phyloP scores from a whole-genome alignment of 495 filamentous ascomycete genomes.

The Glonium stellatum region DNA sequence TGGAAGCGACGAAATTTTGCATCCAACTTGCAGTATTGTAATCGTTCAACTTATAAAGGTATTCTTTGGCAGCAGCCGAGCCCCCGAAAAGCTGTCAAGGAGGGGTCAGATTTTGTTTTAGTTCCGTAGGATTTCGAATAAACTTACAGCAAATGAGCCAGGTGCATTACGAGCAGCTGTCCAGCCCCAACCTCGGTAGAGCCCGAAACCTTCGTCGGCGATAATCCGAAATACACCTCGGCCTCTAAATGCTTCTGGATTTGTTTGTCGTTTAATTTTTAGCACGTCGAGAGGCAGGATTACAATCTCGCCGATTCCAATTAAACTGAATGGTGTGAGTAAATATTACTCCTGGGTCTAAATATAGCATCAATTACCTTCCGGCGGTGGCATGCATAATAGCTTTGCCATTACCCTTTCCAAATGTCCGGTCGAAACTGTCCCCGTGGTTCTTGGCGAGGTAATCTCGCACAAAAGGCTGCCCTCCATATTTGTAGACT shows the following conservation, averaged over 20 bases:
- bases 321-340: conserved; percentile 52
- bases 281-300: conserved; percentile 92
- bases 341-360: not conserved
- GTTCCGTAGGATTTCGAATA: conserved; percentile 11
- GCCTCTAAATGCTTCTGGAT: conserved; percentile 94
- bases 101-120: conserved; percentile 13
- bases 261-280: conserved; percentile 99
- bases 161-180: conserved; percentile 96
- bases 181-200: conserved; percentile 96
- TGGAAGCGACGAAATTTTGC: conserved; percentile 96
- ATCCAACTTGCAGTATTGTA: conserved; percentile 93
- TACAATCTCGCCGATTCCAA: conserved; percentile 95
- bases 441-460: conserved; percentile 71
- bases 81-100: conserved; percentile 93
- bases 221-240: conserved; percentile 86
- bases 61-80: conserved; percentile 96
- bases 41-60: conserved; percentile 75
- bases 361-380: conserved; percentile 50
- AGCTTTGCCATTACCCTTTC: conserved; percentile 94
- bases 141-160: conserved; percentile 86
- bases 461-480: conserved; percentile 91
- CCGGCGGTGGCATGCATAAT: conserved; percentile 96
- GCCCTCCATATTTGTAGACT: conserved; percentile 98
- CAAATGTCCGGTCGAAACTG: conserved; percentile 82
- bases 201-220: conserved; percentile 85